A percentile compares a stretch with the other conserved stretches of the same genome.
Evolutionary conservation across 2,329 filamentous ascomycete species (phyloP).

Genomic region (Alternaria gaisen): DNA sequence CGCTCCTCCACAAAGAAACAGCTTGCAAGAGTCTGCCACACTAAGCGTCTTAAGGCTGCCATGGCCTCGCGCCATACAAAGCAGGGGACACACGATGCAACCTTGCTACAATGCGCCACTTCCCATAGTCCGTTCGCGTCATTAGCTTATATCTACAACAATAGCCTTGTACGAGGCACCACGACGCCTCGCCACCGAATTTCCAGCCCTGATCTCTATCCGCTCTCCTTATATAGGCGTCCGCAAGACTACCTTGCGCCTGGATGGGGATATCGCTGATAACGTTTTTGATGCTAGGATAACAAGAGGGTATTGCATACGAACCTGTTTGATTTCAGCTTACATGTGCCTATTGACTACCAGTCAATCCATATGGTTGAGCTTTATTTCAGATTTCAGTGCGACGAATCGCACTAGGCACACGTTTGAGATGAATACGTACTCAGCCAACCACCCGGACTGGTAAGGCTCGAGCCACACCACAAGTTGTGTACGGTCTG

Average conservation of each 20-base stretch:
- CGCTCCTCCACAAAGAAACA: background rate
- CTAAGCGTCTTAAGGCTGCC: constrained; percentile 6
- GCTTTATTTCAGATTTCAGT: background rate
- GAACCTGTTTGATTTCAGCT: background rate
- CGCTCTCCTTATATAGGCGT: constrained; percentile 17
- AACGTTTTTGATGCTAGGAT: background rate
- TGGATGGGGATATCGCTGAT: background rate
- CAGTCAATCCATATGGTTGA: background rate
- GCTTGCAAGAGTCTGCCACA: constrained; percentile 7
- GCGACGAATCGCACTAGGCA: background rate
- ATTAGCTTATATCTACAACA: constrained; percentile 16
- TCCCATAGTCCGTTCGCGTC: constrained; percentile 21
- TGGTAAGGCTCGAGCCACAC: constrained; percentile 36
- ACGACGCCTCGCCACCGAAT: constrained; percentile 12
- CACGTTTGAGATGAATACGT: constrained; percentile 13
- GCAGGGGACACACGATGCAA: constrained; percentile 10
- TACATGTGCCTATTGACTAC: background rate
- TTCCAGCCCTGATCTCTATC: constrained; percentile 17
- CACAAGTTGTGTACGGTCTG: constrained; percentile 25
- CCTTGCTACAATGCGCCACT: constrained; percentile 22
- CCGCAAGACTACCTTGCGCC: constrained; percentile 4
- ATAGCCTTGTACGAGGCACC: constrained; percentile 5
- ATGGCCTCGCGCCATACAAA: constrained; percentile 6
- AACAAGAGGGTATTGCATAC: background rate
- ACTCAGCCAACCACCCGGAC: constrained; percentile 30